A percentile compares a stretch with the other conserved stretches of the same genome.
These are phyloP conservation scores for Selenicereus undatus DNA, from an alignment of 148 eudicot species.

Conservation along the genomic window DNA sequence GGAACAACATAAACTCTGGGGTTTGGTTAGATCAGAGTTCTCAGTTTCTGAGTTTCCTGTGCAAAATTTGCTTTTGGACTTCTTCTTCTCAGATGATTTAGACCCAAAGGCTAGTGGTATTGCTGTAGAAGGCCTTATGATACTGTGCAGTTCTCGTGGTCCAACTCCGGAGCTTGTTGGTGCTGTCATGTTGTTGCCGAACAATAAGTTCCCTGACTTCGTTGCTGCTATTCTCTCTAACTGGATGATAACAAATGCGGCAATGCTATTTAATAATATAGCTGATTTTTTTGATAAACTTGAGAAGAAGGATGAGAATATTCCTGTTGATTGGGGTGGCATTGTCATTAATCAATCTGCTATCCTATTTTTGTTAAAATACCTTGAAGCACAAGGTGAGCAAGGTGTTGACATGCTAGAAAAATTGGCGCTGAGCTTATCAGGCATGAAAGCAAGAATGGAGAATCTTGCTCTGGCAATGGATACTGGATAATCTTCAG, in stretches of 20 bases:
- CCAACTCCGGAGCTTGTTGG: conserved; percentile 44
- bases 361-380: conserved; percentile 29
- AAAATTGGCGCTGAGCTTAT: conserved; percentile 24
- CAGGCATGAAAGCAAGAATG: conserved; percentile 23
- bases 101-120: conserved; percentile 21
- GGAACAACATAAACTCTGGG: conserved; percentile 35
- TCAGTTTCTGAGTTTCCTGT: conserved; percentile 29
- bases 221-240: conserved; percentile 37
- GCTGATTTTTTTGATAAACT: conserved; percentile 31
- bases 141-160: conserved; percentile 27
- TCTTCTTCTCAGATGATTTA: conserved; percentile 31
- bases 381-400: conserved; percentile 23
- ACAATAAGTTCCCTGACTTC: conserved; percentile 30
- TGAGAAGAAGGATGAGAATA: conserved; percentile 20
- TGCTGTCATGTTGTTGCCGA: conserved; percentile 36
- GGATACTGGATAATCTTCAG: conserved; percentile 19
- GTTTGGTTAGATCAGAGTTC: conserved; percentile 38
- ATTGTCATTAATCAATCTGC: conserved; percentile 32
- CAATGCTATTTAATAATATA: conserved; percentile 26
- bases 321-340: conserved; percentile 17
- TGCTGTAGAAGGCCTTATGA: conserved; percentile 29
- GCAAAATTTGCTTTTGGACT: conserved; percentile 34
- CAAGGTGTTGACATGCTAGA: conserved; percentile 20
- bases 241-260: conserved; percentile 25
- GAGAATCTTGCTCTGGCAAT: conserved; percentile 20